Evolutionary conservation across 2,329 filamentous ascomycete genomes (phyloP), one percentile per base, ranked within the genome.

Genomic region (Colletotrichum sp.): DNA sequence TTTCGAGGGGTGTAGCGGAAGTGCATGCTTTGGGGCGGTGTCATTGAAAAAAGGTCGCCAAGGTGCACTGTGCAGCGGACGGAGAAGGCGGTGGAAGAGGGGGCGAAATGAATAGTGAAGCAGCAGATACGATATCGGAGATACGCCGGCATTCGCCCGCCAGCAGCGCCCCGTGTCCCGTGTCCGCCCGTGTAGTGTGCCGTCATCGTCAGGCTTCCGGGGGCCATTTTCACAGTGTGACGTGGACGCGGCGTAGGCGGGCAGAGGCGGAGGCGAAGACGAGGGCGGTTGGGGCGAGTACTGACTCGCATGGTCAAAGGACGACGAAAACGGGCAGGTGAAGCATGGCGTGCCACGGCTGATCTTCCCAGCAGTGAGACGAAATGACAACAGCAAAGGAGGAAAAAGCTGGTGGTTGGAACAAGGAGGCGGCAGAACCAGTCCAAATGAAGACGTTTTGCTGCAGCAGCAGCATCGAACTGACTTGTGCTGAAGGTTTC

Each of bases 111-210:
- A 38, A 65, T 31, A 21, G 33, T 43, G n/a, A 57, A 31, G 29
- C 31, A 58, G 11, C 29, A 69, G 75, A 74, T 70, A 74, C 74
- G 71, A 72, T 74, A 74, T 76, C 75, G 75, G 75, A 76, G 71
- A 74, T 76, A 74, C 66, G 34, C 71, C 68, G 71, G 74, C 34
- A 63, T 75, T 67, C 63, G 58, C 21, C 33, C 51, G 18, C 6
- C 34, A 31, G 29, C 34, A n/a, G 27, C 38, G 61, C 34, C 31
- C 70, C 54, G 59, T 70, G 66, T 61, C 38, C 70, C 31, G 63
- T 66, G 63, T 66, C 29, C 59, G 43, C 58, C 67, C 31, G 57
- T 21, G 57, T 11, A 27, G 55, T 24, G 57, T 61, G 71, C 61
- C 67, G 54, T 70, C 61, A 66, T 73, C 36, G 63, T 73, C 71